A percentile compares a stretch with the other conserved stretches of the same genome.
Conservation (phyloP, 257 asterid genomes). For the Capsicum baccatum region DNA sequence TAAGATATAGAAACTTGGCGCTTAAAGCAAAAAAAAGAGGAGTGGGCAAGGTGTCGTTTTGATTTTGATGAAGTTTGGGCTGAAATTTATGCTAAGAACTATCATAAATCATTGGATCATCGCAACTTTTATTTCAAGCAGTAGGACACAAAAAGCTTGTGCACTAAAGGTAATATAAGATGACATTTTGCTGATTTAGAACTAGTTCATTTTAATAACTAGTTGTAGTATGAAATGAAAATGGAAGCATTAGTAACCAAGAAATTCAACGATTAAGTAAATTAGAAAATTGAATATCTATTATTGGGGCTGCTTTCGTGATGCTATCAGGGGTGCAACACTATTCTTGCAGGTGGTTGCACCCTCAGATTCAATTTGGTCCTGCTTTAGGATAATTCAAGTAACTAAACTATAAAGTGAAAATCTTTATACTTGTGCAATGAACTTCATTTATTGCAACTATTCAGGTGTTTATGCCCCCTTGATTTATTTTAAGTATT, state of each 20-base stretch:
- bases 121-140: slow-evolving; percentile 30
- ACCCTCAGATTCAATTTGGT: not conserved
- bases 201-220: too few relatives aligned
- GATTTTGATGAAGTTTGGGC: slow-evolving; percentile 99
- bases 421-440: not conserved
- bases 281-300: too few relatives aligned
- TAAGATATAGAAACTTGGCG: slow-evolving; percentile 30
- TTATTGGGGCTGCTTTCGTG: too few relatives aligned
- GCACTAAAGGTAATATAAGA: too few relatives aligned
- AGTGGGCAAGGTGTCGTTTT: slow-evolving; percentile 89
- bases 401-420: not conserved
- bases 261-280: too few relatives aligned
- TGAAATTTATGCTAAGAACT: slow-evolving; percentile 84
- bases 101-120: slow-evolving; percentile 96
- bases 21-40: slow-evolving; percentile 95
- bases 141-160: too few relatives aligned
- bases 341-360: too few relatives aligned
- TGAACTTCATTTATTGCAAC: not conserved
- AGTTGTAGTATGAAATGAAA: too few relatives aligned
- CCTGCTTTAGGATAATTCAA: not conserved
- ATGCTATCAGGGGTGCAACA: too few relatives aligned
- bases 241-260: too few relatives aligned
- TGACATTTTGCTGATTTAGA: too few relatives aligned
- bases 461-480: not conserved
- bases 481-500: not conserved